Evolutionary conservation across 192 early-diverging fungal genomes (phyloP), one percentile per base, ranked within the genome.

Genomic region (Coemansia sp.): DNA sequence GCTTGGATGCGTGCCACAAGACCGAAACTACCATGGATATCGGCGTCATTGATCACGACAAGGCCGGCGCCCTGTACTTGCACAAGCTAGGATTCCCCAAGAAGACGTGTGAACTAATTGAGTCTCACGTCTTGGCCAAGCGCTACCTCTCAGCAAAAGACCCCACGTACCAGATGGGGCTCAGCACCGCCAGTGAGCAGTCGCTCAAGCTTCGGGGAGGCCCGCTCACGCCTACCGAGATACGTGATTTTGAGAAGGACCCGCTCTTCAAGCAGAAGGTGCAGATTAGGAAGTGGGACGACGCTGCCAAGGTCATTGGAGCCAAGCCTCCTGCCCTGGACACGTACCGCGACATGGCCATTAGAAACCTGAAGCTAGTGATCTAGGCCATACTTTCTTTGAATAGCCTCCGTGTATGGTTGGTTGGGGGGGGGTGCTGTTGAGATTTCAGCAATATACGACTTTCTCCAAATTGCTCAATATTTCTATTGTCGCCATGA

Each of bases 251-350:
- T 59, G 81, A 85, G 60, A 63, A 34, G 3, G 85, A 87, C 40
- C 83, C 85, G 14, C 65, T 86, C 14, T 87, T 79, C 53, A 62
- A 84, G 33, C 40, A 77, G 24, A 87, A 84, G 51, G 75, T 87
- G 36, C 79, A 85, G 53, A 63, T 87, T 56, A 74, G 83, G 33
- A 75, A 68, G 43, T 87, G 84, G 84, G 84, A 85, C 62, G 84
- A 84, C 51, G 77, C 75, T 8, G 71, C 84, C 26, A 85, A 86
- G 55, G 50, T 76, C 3, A 71, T 79, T 9, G 76, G 63, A 3
- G 43, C 71, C 16, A 64, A 82, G 33, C 76, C 83, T 23, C 84
- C 85, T 45, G 71, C 64, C 9, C 57, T 85, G 34, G 77, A 82
- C 21, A 46, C 73, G 4, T 86, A 86, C 20, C 70, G 69, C 5